Base-by-base conservation (phyloP, 768 basidiomycete species). In the Lentinula aciculospora region DNA sequence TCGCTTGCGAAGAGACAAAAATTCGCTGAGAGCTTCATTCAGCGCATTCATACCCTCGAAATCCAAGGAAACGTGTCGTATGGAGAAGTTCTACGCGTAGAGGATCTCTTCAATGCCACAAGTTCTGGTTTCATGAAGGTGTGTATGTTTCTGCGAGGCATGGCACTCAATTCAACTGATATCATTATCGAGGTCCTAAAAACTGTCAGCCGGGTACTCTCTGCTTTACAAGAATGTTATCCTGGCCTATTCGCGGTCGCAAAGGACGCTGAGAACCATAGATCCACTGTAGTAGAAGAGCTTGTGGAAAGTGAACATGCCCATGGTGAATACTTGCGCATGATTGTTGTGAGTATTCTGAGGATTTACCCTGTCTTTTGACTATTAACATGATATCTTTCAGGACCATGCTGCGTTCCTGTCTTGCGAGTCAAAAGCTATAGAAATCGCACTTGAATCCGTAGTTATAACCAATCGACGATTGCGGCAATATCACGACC, bases 81-180 rank as follows among this genome's bases (percentile, higher is more conserved):
- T 58, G 75, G 74, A 54, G 76, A 77, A 61, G 74, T 74, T n/a
- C 39, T 77, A 51, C 66, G 69, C 53, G 61, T 67, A 36, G 71
- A 74, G 28, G 75, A 75, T 60, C 68, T 76, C 36, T 66, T 71
- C 19, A 64, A 64, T 49, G 69, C 66, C 3, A 65, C 67, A 25
- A 66, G 60, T 60, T 58, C 65, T 0, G 71, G 69, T 2, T 76
- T 74, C 58, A 63, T 68, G 12, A 75, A 71, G 66, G 74, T 75
- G 60, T 23, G 68, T 61, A 1, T 45, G 17, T 21, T 29, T 10
- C 36, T 9, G 25, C 53, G 46, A 29, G n/a, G 25, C 13, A 17
- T 21, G 28, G 2, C 17, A 13, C 2, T 12, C n/a, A 12, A 5
- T 5, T 10, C 29, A 32, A 9, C 27, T 42, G 21, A 25, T 9